Percentiles rank a stretch among this genome's conserved stretches.
Evolutionary conservation across 2,329 filamentous ascomycete species (phyloP).

Genomic region (Microcyclospora pomicola): DNA sequence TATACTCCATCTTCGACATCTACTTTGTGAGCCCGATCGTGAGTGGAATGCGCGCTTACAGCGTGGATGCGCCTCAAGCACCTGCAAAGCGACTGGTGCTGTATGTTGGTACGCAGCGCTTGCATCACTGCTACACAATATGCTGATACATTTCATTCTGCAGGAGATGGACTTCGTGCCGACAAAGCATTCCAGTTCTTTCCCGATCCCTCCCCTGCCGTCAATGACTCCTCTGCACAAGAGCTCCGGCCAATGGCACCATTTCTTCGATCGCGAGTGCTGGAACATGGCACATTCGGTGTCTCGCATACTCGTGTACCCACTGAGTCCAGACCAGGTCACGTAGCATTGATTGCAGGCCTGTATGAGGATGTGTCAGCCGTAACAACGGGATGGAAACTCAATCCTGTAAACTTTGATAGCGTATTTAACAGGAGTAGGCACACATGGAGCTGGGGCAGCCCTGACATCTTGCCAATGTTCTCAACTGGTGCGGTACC

Average conservation of each 20-base stretch:
- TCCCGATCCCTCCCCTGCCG: constrained; percentile 62
- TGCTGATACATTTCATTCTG: constrained; percentile 2
- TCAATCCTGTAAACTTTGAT: constrained; percentile 96
- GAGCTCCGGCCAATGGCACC: constrained; percentile 70
- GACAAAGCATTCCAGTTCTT: constrained; percentile 96
- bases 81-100: constrained; percentile 84
- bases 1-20: constrained; percentile 93
- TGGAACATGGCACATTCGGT: constrained; percentile 86
- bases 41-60: constrained; percentile 78
- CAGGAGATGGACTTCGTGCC: constrained; percentile 79
- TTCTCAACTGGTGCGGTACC: constrained; percentile 85
- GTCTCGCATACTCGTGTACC: constrained; percentile 94
- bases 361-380: constrained; percentile 96
- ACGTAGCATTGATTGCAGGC: constrained; percentile 92
- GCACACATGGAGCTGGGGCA: constrained; percentile 99
- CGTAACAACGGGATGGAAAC: constrained; percentile 94
- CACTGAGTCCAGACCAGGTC: constrained; percentile 88
- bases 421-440: constrained; percentile 94
- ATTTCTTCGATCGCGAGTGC: constrained; percentile 76
- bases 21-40: constrained; percentile 98
- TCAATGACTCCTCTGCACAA: constrained; percentile 43
- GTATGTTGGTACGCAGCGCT: constrained; percentile 56
- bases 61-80: constrained; percentile 51
- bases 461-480: constrained; percentile 94
- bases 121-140: not conserved